Evolutionary conservation across 768 basidiomycete genomes (phyloP).

Genomic region (Clitopilus hobsonii): DNA sequence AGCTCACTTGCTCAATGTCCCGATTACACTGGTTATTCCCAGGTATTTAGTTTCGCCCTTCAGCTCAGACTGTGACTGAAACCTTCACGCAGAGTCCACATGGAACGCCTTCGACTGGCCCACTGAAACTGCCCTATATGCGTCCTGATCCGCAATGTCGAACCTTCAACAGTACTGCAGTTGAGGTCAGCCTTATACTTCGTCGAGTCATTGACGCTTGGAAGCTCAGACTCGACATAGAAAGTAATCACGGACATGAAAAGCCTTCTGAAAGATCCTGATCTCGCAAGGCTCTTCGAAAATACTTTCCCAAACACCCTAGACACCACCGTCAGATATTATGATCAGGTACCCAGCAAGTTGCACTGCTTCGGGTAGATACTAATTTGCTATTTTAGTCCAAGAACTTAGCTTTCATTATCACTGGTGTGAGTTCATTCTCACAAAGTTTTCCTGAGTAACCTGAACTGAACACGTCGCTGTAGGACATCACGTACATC

Average conservation of each 20-base stretch:
- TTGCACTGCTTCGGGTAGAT: no score
- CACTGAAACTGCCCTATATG: slow-evolving; percentile 67
- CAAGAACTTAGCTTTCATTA: slow-evolving; percentile 73
- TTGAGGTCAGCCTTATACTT: slow-evolving; percentile 45
- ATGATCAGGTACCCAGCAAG: slow-evolving; percentile 58
- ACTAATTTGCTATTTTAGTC: slow-evolving; percentile 33
- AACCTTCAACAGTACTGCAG: slow-evolving; percentile 71
- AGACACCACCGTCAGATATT: slow-evolving; percentile 83
- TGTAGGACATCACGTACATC: slow-evolving; percentile 71
- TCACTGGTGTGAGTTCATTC: slow-evolving; percentile 57
- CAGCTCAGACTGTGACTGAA: slow-evolving; percentile 1
- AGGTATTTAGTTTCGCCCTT: slow-evolving; percentile 25
- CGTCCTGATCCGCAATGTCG: slow-evolving; percentile 63
- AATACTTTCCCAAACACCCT: slow-evolving; percentile 83
- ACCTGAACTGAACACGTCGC: slow-evolving; percentile 1
- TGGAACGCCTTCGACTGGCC: slow-evolving; percentile 54
- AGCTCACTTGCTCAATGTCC: slow-evolving; percentile 44
- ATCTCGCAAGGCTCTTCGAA: slow-evolving; percentile 74
- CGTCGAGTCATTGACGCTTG: not conserved
- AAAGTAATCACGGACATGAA: slow-evolving; percentile 76
- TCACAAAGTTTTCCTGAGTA: not conserved
- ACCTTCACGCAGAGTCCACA: slow-evolving; percentile 45
- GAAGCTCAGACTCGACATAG: slow-evolving; percentile 25
- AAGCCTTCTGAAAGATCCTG: slow-evolving; percentile 65
- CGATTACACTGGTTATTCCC: slow-evolving; percentile 57